A percentile compares a stretch with the other conserved stretches of the same genome.
Evolutionary conservation across 805 yeast genomes (phyloP).

Genomic region (Spathaspora arborariae): DNA sequence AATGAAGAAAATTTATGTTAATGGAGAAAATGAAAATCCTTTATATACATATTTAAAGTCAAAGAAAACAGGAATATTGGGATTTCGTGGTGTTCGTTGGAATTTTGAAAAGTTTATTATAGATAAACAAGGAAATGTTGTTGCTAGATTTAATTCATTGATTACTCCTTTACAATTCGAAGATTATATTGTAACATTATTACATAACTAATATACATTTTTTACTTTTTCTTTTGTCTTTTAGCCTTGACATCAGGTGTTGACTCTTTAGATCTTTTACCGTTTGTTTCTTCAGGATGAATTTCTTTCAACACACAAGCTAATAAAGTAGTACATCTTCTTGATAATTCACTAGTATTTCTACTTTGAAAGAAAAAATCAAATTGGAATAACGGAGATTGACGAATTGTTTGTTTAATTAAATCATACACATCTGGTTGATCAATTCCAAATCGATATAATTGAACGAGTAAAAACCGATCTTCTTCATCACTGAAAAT

Average conservation of each 20-base stretch:
- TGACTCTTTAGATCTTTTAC: conserved; percentile 11
- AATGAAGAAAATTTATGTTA: conserved; percentile 33
- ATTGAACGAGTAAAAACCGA: conserved; percentile 75
- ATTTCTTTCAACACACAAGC: conserved; percentile 70
- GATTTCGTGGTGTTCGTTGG: conserved; percentile 58
- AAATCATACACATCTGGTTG: conserved; percentile 73
- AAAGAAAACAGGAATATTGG: conserved; percentile 24
- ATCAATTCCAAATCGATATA: conserved; percentile 79
- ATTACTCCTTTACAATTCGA: conserved; percentile 64
- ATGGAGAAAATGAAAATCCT: conserved; percentile 29
- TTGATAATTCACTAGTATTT: conserved; percentile 68
- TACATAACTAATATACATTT: conserved; percentile 5
- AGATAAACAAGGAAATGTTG: conserved; percentile 54
- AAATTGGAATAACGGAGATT: conserved; percentile 74
- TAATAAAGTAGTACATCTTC: conserved; percentile 79
- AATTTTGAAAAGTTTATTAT: conserved; percentile 74
- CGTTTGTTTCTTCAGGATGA: conserved; percentile 15
- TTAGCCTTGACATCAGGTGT: conserved; percentile 12
- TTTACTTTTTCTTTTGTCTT: conserved; percentile 7
- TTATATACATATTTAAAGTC: conserved; percentile 29
- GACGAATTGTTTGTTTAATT: conserved; percentile 69
- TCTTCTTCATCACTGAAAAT: conserved; percentile 88
- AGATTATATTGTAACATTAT: conserved; percentile 17
- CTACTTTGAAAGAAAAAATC: conserved; percentile 86
- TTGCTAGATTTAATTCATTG: conserved; percentile 59